Base-by-base conservation (phyloP, 768 basidiomycete species). In the Pleurotus tuoliensis region DNA sequence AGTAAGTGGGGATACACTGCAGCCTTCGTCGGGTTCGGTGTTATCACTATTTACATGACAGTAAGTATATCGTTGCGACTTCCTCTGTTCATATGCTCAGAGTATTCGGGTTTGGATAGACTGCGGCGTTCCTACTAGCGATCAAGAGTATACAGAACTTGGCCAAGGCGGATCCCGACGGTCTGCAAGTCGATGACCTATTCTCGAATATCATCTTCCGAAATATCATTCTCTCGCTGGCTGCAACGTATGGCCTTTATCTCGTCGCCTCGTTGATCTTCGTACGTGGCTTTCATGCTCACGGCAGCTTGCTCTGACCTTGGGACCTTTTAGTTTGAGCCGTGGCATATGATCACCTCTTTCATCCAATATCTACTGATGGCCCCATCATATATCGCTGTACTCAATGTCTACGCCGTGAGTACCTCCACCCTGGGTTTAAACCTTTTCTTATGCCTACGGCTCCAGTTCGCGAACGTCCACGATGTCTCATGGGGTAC, bases 311-410 rank as follows among this genome's bases (percentile, higher is more conserved):
- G 24, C 7, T n/a, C 47, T 15, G 18, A 49, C 53, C 24, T 25
- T 25, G 20, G 53, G 44, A 5, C 13, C 15, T 9, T 9, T 22
- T 41, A 96, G 86, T 86, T 97, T 63, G 94, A 98, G 62, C 96
- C 96, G 2, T 97, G 94, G 93, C 97, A 99, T 69, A 91, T 99
- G 93, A 78, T 99, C 64, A 98, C 97, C 0, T 92, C 90, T 4
- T 95, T 98, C 73, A 24, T 94, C n/a, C 96, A 94, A 68, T 96
- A 95, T 66, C 69, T 90, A 20, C 80, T 97, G 59, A 84, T 98
- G 78, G 91, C 94, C 0, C 96, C 96, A 2, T 93, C 93, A 0
- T 98, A 95, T 64, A 96, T 96, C 66, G 83, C 88, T 55, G 91
- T 98, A 11, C 79, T 98, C 54, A 96, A 96, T 67, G 93, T 96